Evolutionary conservation across 371 early-diverging fungal genomes (phyloP), one percentile per base, ranked within the genome.

Genomic region (Rhizoclosmatium hyalinum): DNA sequence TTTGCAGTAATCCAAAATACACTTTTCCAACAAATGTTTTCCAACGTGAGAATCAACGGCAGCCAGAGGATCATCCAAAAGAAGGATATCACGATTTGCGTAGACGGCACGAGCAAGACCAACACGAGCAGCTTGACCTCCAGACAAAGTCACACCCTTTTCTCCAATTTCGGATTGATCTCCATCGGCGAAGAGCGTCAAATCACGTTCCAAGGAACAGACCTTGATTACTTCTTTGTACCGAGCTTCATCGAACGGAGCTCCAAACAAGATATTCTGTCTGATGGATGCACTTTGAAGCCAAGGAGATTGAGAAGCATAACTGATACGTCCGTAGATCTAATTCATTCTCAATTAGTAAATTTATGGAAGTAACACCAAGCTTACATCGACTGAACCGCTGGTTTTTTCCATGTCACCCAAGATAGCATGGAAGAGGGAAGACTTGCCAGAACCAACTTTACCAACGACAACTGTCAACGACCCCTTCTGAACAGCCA

Each of bases 191-290:
- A 83, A 78, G 17, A 73, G 58, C 24, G 71, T 61, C 24, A 88
- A 42, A 61, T 88, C 88, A 39, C 77, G 69, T 17, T 74, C 76
- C 19, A 88, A 73, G n/a, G 72, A 76, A 65, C 81, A 83, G 19
- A 61, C 65, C 14, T 56, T 3, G 8, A 87, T 2, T 12, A 80
- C 80, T 10, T 41, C 60, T 0, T 56, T 39, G 69, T 81, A 82
- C 46, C 73, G 12, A 19, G 70, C 17, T 6, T 76, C 64, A 56
- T 85, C 66, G 19, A 66, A 82, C 12, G 66, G 55, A 21, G 44
- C 17, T 2, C 84, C 84, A 77, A 86, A 85, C 3, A 83, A 45
- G 55, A 84, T 83, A 72, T 88, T 88, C 10, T 85, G 81, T n/a
- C 73, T 32, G 53, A 88, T 63, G n/a, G 86, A 76, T 17, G 75